phyloP scores from a whole-genome alignment of 495 filamentous ascomycete species.

The Hyaloscypha finlandica region DNA sequence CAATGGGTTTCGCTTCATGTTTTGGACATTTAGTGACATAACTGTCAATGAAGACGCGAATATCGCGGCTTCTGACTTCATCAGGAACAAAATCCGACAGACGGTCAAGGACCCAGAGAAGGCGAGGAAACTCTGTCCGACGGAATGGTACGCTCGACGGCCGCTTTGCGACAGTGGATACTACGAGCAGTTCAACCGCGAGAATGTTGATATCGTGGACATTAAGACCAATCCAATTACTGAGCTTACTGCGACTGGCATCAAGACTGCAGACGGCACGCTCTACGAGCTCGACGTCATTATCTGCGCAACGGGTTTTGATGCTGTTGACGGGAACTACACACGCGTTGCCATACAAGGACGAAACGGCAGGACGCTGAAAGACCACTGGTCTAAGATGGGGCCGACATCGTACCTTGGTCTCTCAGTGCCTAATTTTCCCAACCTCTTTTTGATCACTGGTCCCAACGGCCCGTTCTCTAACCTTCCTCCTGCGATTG shows the following conservation, averaged over 20 bases:
- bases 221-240: conserved; percentile 58
- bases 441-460: conserved; percentile 44
- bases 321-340: conserved; percentile 55
- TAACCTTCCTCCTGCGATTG: conserved; percentile 17
- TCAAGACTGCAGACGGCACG: conserved; percentile 54
- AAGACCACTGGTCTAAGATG: conserved; percentile 45
- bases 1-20: conserved; percentile 19
- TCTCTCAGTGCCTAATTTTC: conserved; percentile 59
- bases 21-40: conserved; percentile 15
- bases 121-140: neutral
- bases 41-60: conserved; percentile 12
- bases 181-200: conserved; percentile 62
- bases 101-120: conserved; percentile 15
- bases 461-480: conserved; percentile 18
- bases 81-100: conserved; percentile 7
- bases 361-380: conserved; percentile 50
- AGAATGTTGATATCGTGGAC: conserved; percentile 50
- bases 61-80: conserved; percentile 16
- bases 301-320: conserved; percentile 70
- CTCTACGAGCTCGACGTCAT: conserved; percentile 55
- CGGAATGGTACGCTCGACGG: conserved; percentile 58
- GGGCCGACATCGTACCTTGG: conserved; percentile 66
- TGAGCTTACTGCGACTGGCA: conserved; percentile 57
- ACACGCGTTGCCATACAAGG: conserved; percentile 52
- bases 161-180: conserved; percentile 69